Evolutionary conservation across 2,329 filamentous ascomycete species (phyloP), one percentile per base, ranked within the genome.

Genomic region (Aureobasidium sp.): DNA sequence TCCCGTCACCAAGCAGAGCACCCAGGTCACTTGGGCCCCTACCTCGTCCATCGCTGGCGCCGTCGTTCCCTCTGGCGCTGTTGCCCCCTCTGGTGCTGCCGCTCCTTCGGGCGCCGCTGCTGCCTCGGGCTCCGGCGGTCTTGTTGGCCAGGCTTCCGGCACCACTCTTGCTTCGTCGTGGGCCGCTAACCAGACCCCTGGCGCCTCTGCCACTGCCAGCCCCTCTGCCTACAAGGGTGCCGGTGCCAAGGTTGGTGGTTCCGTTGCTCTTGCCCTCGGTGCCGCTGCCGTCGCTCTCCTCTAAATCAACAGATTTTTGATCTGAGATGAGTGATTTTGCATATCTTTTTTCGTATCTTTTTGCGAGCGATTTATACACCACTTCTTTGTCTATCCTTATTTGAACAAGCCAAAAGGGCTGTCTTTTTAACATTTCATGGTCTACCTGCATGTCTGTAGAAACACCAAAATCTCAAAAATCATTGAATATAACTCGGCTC

Each of bases 11-110:
- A 57, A 57, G 53, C 27, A 45, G 39, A 27, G 15, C 17, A 67
- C 67, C 20, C 42, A 65, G 36, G 55, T 65, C 49, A 69, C 67
- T 48, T 53, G 66, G 39, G 55, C 36, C 11, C 44, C 56, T 52
- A 67, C 65, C 27, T 47, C 60, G 31, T 64, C 64, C 62, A 41
- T 64, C 17, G 49, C 64, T 31, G 37, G 47, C 15, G 55, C 55
- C 6, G 8, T 42, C 11, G 27, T 42, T 37, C 41, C 62, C 15
- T 47, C 65, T n/a, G 37, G 47, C 31, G 55, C 59, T 5, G 29
- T 52, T 22, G 20, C 27, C 15, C 41, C 63, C 22, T 48, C 57
- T 17, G 56, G 56, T 15, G 52, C 52, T 37, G 44, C 47, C 39
- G 37, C 34, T 44, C 31, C 62, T 29, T 53, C 62, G n/a, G 48